Percentiles rank a stretch among this genome's conserved stretches.
phyloP scores from a whole-genome alignment of 176 grass and related monocot species.

The Melocanna baccifera region DNA sequence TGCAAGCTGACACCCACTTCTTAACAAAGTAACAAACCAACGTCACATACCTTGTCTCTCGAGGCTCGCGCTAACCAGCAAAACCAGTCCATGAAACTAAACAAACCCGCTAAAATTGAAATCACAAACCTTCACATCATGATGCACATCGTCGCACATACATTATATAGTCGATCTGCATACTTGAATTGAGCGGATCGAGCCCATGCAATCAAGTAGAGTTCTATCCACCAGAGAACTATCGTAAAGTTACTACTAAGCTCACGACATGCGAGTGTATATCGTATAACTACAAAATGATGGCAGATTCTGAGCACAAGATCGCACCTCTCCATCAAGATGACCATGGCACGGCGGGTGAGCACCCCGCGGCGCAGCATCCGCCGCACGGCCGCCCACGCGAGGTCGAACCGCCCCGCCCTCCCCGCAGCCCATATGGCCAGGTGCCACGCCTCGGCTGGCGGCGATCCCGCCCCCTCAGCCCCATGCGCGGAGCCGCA shows the following conservation, averaged over 20 bases:
- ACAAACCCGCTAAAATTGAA: neutral
- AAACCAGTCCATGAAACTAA: neutral
- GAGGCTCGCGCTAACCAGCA: neutral
- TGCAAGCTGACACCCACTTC: no score
- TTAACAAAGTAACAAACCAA: no score
- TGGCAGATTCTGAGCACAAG: neutral
- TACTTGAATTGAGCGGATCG: no score
- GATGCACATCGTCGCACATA: neutral
- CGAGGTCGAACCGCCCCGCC: slow-evolving; percentile 66
- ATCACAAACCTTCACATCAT: neutral
- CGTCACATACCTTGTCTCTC: neutral
- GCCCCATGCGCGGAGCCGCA: neutral
- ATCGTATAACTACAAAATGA: neutral
- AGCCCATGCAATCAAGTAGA: neutral
- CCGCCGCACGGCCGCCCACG: slow-evolving; percentile 56
- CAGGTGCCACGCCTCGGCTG: slow-evolving; percentile 63
- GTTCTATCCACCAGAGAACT: neutral
- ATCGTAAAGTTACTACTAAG: neutral
- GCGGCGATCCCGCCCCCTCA: slow-evolving; percentile 3
- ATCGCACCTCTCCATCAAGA: slow-evolving; percentile 75
- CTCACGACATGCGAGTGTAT: neutral
- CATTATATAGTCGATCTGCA: neutral
- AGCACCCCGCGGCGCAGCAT: slow-evolving; percentile 60
- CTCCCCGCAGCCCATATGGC: slow-evolving; percentile 58
- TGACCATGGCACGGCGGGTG: slow-evolving; percentile 62